These are phyloP conservation scores for Solanum dulcamara DNA, from an alignment of 257 asterid species.

Conservation along the genomic window DNA sequence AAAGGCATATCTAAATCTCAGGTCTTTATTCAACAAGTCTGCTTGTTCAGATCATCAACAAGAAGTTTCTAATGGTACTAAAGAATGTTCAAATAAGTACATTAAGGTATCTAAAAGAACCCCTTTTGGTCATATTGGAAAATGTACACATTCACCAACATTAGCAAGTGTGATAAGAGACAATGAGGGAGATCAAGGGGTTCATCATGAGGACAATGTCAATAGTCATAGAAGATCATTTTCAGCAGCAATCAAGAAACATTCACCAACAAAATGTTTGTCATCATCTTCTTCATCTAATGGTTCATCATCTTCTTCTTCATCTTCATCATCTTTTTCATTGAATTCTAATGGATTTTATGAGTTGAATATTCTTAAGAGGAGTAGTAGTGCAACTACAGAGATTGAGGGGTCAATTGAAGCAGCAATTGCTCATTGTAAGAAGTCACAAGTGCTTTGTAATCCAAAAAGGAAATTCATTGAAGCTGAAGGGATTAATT, in stretches of 20 bases:
- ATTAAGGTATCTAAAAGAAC: constrained; percentile 15
- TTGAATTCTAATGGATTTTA: constrained; percentile 29
- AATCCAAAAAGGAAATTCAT: constrained; percentile 12
- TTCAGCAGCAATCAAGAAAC: constrained; percentile 60
- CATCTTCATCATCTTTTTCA: constrained; percentile 53
- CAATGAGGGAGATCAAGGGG: constrained; percentile 17
- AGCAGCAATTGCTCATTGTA: constrained; percentile 91
- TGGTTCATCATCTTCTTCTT: constrained; percentile 18
- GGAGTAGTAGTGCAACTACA: constrained; percentile 52
- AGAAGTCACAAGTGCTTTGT: constrained; percentile 27
- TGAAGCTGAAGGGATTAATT: constrained; percentile 9
- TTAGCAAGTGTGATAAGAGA: constrained; percentile 28
- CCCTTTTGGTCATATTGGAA: constrained; percentile 17
- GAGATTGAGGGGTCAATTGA: constrained; percentile 64
- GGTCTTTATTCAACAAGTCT: constrained; percentile 25
- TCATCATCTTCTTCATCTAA: constrained; percentile 47
- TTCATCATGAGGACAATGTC: constrained; percentile 7
- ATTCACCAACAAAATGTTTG: constrained; percentile 37
- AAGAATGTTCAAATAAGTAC: constrained; percentile 9
- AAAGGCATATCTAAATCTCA: constrained; percentile 22
- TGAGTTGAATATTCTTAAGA: constrained; percentile 30
- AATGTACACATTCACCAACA: constrained; percentile 24
- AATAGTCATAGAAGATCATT: constrained; percentile 53
- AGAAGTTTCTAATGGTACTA: neutral
- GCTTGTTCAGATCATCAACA: constrained; percentile 12